Evolutionary conservation across 1,284 basidiomycete species (phyloP).

Genomic region (Cutaneotrichosporon arboriforme): DNA sequence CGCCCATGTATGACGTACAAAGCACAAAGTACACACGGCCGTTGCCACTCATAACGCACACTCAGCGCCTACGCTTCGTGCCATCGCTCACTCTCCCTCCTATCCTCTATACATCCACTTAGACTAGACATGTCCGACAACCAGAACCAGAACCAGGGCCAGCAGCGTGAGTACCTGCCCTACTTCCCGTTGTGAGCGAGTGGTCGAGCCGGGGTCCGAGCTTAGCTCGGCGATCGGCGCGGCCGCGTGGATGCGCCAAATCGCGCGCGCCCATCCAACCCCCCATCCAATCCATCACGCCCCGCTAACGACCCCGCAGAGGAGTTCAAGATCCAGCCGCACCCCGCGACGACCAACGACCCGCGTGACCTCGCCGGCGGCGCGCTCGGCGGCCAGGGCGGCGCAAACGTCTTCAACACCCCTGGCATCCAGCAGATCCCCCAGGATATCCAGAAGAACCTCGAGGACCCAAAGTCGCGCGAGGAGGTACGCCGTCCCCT

Average conservation of each 20-base stretch:
- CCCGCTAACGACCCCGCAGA: neutral
- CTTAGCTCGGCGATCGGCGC: neutral
- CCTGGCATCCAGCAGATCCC: conserved; percentile 39
- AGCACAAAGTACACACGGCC: too few relatives aligned
- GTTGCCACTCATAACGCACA: too few relatives aligned
- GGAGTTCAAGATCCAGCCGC: conserved; percentile 49
- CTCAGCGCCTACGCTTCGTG: too few relatives aligned
- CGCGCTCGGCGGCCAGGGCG: conserved; percentile 31
- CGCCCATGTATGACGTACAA: too few relatives aligned
- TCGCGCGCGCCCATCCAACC: too few relatives aligned
- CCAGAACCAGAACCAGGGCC: conserved; percentile 17
- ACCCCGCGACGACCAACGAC: conserved; percentile 49
- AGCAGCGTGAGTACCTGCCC: conserved; percentile 36
- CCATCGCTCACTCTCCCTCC: too few relatives aligned
- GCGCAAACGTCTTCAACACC: conserved; percentile 39
- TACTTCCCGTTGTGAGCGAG: too few relatives aligned
- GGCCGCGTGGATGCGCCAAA: neutral
- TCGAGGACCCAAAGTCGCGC: conserved; percentile 47
- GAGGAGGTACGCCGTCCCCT: conserved; percentile 44
- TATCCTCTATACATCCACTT: neutral
- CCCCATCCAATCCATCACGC: too few relatives aligned
- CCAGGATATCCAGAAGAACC: conserved; percentile 31
- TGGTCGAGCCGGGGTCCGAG: too few relatives aligned
- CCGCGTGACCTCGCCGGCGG: conserved; percentile 40
- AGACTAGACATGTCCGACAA: conserved; percentile 19